phyloP scores from a whole-genome alignment of 495 filamentous ascomycete species.

The Collariella sp. region DNA sequence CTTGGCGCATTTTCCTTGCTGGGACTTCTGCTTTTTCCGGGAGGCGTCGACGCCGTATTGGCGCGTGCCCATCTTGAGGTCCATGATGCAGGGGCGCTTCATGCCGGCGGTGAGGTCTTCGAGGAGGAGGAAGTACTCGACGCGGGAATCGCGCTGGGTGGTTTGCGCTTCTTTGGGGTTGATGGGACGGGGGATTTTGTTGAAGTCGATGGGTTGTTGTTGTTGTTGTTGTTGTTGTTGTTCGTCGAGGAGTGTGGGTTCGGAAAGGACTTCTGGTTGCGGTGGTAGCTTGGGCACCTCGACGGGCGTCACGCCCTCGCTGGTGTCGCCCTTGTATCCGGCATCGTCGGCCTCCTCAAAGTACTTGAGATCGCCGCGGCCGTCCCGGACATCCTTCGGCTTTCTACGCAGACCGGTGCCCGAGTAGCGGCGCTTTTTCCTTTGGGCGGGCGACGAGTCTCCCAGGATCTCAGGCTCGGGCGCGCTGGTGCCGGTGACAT shows the following conservation, averaged over 20 bases:
- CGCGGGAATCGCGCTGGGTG: constrained; percentile 49
- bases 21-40: constrained; percentile 86
- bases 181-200: constrained; percentile 37
- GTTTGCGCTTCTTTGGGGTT: constrained; percentile 79
- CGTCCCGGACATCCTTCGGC: constrained; percentile 53
- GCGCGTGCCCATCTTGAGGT: constrained; percentile 98
- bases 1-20: constrained; percentile 80
- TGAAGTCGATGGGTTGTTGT: constrained; percentile 27
- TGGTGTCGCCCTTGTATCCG: constrained; percentile 71
- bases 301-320: constrained; percentile 33
- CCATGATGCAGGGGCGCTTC: constrained; percentile 91
- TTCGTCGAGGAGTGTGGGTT: constrained; percentile 13
- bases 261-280: background rate
- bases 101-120: constrained; percentile 96
- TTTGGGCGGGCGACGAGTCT: constrained; percentile 28
- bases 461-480: constrained; percentile 44
- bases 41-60: constrained; percentile 94
- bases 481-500: constrained; percentile 47
- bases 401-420: constrained; percentile 66
- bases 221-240: too few species aligned
- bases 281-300: background rate
- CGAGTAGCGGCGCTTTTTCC: constrained; percentile 61
- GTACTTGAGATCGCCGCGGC: constrained; percentile 65
- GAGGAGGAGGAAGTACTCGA: constrained; percentile 89
- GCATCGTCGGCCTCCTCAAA: constrained; percentile 70